Percentiles rank a stretch among this genome's conserved stretches.
These are phyloP conservation scores for Cutaneotrichosporon curvatum DNA, from an alignment of 1,284 basidiomycete genomes.

Conservation along the genomic window DNA sequence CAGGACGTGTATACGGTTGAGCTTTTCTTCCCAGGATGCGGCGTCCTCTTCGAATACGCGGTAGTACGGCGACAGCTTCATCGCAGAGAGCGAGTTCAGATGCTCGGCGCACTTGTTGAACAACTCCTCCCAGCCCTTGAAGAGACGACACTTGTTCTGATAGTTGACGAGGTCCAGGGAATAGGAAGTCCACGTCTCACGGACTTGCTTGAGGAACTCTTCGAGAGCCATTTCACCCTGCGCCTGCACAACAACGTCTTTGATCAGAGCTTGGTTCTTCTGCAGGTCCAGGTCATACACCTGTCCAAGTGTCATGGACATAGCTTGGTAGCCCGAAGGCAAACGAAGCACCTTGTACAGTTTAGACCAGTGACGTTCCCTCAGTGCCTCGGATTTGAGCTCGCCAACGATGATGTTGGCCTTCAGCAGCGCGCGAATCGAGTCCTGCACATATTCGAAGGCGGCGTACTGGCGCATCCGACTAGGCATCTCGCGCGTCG, in stretches of 20 bases:
- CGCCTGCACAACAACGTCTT: slow-evolving; percentile 93
- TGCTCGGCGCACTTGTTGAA: slow-evolving; percentile 96
- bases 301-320: slow-evolving; percentile 86
- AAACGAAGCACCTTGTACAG: slow-evolving; percentile 81
- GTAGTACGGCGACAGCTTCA: slow-evolving; percentile 96
- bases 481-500: slow-evolving; percentile 97
- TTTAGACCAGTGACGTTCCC: slow-evolving; percentile 98
- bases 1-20: slow-evolving; percentile 88
- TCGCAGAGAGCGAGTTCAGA: slow-evolving; percentile 87
- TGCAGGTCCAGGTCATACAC: slow-evolving; percentile 97
- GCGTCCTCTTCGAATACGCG: slow-evolving; percentile 96
- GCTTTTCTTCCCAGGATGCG: slow-evolving; percentile 85
- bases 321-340: slow-evolving; percentile 59
- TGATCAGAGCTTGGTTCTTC: slow-evolving; percentile 82
- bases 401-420: slow-evolving; percentile 83
- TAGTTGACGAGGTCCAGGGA: slow-evolving; percentile 95
- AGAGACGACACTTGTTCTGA: slow-evolving; percentile 95
- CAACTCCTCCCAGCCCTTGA: slow-evolving; percentile 95
- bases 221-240: slow-evolving; percentile 97
- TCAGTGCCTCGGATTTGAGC: slow-evolving; percentile 92
- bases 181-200: slow-evolving; percentile 94
- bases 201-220: slow-evolving; percentile 89
- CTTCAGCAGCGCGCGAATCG: slow-evolving; percentile 77
- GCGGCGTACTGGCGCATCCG: slow-evolving; percentile 98
- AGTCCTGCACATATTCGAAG: slow-evolving; percentile 95